Evolutionary conservation across 2,329 filamentous ascomycete species (phyloP), one percentile per base, ranked within the genome.

Genomic region (Chrysoporthe austroafricana): DNA sequence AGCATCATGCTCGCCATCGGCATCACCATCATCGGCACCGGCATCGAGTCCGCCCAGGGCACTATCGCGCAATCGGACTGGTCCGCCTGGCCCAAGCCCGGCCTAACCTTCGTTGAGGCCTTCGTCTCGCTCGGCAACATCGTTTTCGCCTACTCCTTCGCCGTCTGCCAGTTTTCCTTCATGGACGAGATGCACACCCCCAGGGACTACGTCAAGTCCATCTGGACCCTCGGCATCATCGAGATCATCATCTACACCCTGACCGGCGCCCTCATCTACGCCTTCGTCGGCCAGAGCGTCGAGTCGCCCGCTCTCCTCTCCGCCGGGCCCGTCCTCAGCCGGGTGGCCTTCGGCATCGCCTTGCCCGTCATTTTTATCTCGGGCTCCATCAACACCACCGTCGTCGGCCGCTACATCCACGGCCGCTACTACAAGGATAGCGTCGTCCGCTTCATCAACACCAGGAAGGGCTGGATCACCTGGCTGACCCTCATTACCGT

Each of bases 341-440:
- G 91, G 74, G 78, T 93, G 7, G 89, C 90, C 2, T 93, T 90
- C 73, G 90, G 89, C 39, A 77, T 93, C 70, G 90, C 89, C 0
- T 81, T 91, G 3, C 90, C 90, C 16, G 92, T 90, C 65, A 93
- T 93, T 75, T 84, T 92, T 73, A 88, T 93, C 70, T 90, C 90
- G 0, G 91, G 90, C 62, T 89, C 91, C 21, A 90, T 93, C 76
- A 90, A 91, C 78, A 83, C 81, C 46, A 82, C 80, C 1, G 81
- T 83, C 13, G 77, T 81, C 42, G 78, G 75, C 3, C 81, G 82
- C 26, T 84, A 84, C 69, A 75, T 84, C 69, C 81, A 83, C 73
- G 81, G 78, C 6, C 80, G 82, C 46, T 68, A 80, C n/a, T 84
- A 77, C 74, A 78, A 78, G 71, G 72, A 82, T 73, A 80, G 78